A percentile compares a stretch with the other conserved stretches of the same genome.
phyloP scores from a whole-genome alignment of 2,329 filamentous ascomycete species.

The Cladosporium cucumerinum region DNA sequence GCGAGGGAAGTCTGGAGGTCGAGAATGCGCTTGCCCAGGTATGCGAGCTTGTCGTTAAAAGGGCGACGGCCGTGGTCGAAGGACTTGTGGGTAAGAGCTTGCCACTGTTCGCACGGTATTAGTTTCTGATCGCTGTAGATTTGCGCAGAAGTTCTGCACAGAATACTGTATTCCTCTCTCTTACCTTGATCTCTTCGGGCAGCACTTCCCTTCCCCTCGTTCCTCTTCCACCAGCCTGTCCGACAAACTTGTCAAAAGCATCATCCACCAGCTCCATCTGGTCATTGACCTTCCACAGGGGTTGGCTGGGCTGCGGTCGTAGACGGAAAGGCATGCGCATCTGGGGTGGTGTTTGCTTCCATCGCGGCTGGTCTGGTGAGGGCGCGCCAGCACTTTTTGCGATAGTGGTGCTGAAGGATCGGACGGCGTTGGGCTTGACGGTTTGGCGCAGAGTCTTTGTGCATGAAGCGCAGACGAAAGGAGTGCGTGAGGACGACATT shows the following conservation, averaged over 20 bases:
- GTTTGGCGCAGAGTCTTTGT: slow-evolving; percentile 24
- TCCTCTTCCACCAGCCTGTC: slow-evolving; percentile 39
- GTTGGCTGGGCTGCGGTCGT: slow-evolving; percentile 56
- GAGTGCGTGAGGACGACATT: slow-evolving; percentile 24
- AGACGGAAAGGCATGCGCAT: slow-evolving; percentile 52
- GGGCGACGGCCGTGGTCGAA: slow-evolving; percentile 93
- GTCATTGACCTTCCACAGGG: slow-evolving; percentile 67
- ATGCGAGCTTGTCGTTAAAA: slow-evolving; percentile 91
- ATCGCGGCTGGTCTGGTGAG: slow-evolving; percentile 39
- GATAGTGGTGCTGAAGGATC: slow-evolving; percentile 29
- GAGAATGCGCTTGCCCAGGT: slow-evolving; percentile 67
- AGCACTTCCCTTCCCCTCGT: slow-evolving; percentile 65
- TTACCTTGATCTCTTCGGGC: slow-evolving; percentile 76
- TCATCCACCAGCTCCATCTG: slow-evolving; percentile 70
- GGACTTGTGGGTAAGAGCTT: slow-evolving; percentile 96
- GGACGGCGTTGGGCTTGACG: slow-evolving; percentile 22
- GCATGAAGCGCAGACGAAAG: slow-evolving; percentile 33
- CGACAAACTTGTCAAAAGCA: slow-evolving; percentile 74
- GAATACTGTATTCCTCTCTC: background rate
- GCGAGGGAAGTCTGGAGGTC: slow-evolving; percentile 63
- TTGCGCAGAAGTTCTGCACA: background rate
- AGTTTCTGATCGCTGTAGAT: background rate
- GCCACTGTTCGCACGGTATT: slow-evolving; percentile 54
- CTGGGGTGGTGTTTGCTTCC: slow-evolving; percentile 47
- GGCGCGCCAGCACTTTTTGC: slow-evolving; percentile 18